Evolutionary conservation across 2,329 filamentous ascomycete species (phyloP).

Genomic region (Magnaporthales sp.): DNA sequence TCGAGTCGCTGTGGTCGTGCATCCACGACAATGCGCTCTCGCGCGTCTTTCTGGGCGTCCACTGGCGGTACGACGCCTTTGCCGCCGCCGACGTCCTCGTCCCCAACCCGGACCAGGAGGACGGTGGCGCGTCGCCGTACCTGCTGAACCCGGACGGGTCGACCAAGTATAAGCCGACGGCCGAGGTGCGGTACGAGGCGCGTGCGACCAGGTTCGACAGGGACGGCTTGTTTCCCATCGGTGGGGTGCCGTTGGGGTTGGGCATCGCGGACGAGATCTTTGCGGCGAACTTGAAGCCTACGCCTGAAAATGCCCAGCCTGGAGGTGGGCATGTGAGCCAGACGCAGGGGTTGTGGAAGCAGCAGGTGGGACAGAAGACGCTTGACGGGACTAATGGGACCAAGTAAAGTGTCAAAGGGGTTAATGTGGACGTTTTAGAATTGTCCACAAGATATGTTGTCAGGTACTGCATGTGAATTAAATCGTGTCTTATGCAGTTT

Average conservation of each 20-base stretch:
- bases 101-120: constrained; percentile 6
- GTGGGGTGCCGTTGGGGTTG: constrained; percentile 8
- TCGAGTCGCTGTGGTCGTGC: constrained; percentile 8
- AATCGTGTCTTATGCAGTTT: too few relatives aligned
- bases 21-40: constrained; percentile 8
- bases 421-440: too few relatives aligned
- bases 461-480: too few relatives aligned
- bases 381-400: not conserved
- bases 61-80: constrained; percentile 8
- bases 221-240: constrained; percentile 7
- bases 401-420: too few relatives aligned
- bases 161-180: constrained; percentile 6
- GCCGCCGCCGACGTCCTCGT: constrained; percentile 6
- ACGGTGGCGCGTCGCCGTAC: constrained; percentile 6
- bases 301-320: not conserved
- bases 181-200: constrained; percentile 6
- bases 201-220: constrained; percentile 6
- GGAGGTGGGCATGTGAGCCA: not conserved
- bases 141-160: constrained; percentile 8
- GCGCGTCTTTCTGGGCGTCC: constrained; percentile 7
- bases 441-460: too few relatives aligned
- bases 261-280: constrained; percentile 5
- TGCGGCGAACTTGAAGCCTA: not conserved
- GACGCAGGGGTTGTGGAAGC: not conserved
- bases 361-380: not conserved